Percentiles rank a stretch among this genome's conserved stretches.
phyloP scores from a whole-genome alignment of 305 asterid species.

The Salvia sclarea region DNA sequence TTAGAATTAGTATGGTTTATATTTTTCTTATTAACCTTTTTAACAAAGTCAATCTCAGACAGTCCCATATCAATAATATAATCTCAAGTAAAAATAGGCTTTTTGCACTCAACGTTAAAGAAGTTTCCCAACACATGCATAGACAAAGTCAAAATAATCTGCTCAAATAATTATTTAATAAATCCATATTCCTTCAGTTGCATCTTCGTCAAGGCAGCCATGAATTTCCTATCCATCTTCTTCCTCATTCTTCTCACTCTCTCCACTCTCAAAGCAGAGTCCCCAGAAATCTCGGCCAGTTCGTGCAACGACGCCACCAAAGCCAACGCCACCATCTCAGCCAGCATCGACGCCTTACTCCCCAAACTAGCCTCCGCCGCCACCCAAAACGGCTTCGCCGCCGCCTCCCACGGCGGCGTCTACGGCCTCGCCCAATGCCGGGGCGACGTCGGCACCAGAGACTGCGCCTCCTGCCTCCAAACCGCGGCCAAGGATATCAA shows the following conservation, averaged over 20 bases:
- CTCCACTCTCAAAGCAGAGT: slow-evolving; percentile 29
- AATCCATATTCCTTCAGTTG: too few relatives aligned
- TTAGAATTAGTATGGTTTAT: too few relatives aligned
- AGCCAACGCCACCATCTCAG: slow-evolving; percentile 17
- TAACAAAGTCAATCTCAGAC: too few relatives aligned
- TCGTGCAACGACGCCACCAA: slow-evolving; percentile 31
- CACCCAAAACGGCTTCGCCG: slow-evolving; percentile 41
- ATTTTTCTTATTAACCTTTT: too few relatives aligned
- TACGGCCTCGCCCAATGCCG: slow-evolving; percentile 84
- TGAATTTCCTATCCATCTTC: slow-evolving; percentile 22
- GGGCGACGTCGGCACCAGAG: slow-evolving; percentile 57
- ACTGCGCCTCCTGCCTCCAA: slow-evolving; percentile 65
- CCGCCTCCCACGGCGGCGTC: slow-evolving; percentile 50
- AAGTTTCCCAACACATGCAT: background rate
- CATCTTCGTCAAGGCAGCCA: background rate
- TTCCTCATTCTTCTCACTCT: slow-evolving; percentile 25
- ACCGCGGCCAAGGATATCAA: slow-evolving; percentile 50
- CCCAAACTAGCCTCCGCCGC: slow-evolving; percentile 45
- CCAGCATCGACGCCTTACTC: slow-evolving; percentile 42
- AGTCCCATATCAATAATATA: too few relatives aligned
- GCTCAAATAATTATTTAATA: background rate
- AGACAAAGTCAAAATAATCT: background rate
- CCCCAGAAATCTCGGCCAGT: slow-evolving; percentile 29
- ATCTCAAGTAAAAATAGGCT: too few relatives aligned
- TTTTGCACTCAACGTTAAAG: too few relatives aligned